Evolutionary conservation across 768 basidiomycete genomes (phyloP).

Genomic region (Agaricus blazei): DNA sequence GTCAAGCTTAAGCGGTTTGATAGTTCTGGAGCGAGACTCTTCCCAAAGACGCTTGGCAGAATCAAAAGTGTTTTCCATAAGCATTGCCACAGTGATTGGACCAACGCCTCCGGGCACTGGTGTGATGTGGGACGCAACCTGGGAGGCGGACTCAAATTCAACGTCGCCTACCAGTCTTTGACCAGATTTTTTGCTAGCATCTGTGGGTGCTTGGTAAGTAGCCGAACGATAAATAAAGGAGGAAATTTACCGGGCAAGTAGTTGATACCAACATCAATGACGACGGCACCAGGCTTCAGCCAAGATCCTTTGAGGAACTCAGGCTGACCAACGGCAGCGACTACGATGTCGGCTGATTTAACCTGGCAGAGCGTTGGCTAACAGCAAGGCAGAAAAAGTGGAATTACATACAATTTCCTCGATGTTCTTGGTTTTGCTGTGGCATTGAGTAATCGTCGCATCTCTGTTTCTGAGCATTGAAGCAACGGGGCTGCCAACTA

Average conservation of each 20-base stretch:
- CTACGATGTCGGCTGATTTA: constrained; percentile 82
- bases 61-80: constrained; percentile 91
- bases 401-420: constrained; percentile 59
- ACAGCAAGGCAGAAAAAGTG: neutral
- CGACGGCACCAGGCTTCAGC: constrained; percentile 92
- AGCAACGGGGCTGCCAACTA: constrained; percentile 93
- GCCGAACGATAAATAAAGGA: neutral
- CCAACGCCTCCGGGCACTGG: constrained; percentile 99
- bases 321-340: constrained; percentile 95
- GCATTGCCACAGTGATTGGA: constrained; percentile 98
- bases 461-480: constrained; percentile 86
- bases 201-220: constrained; percentile 29
- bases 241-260: constrained; percentile 70
- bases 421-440: constrained; percentile 83
- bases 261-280: constrained; percentile 98
- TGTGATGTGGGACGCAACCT: constrained; percentile 85
- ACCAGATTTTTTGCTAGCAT: constrained; percentile 89
- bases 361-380: constrained; percentile 40
- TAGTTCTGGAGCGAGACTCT: constrained; percentile 54
- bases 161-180: constrained; percentile 97
- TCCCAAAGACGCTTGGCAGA: constrained; percentile 83
- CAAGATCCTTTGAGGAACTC: constrained; percentile 90
- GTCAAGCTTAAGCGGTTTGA: constrained; percentile 76
- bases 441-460: constrained; percentile 97
- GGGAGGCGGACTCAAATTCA: constrained; percentile 71